phyloP scores from a whole-genome alignment of 768 basidiomycete genomes.

The Podaxis carcinomalis region DNA sequence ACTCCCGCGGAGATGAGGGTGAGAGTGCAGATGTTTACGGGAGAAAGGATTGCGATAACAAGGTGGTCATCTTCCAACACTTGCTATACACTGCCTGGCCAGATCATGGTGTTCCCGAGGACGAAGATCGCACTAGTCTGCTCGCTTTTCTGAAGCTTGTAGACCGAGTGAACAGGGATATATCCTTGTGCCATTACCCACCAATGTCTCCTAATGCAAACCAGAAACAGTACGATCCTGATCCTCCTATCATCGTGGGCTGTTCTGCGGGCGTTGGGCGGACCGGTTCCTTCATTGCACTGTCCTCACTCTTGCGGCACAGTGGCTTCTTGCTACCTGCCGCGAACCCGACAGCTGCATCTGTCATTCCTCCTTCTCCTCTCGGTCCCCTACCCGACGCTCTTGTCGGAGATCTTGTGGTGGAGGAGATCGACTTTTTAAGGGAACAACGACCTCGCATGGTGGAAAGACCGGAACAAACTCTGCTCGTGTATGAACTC shows the following conservation, averaged over 20 bases:
- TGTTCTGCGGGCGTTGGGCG: constrained; percentile 89
- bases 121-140: constrained; percentile 54
- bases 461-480: constrained; percentile 73
- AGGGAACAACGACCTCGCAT: constrained; percentile 80
- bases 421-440: constrained; percentile 70
- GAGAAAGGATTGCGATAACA: constrained; percentile 18
- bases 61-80: constrained; percentile 58
- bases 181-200: constrained; percentile 24
- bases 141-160: constrained; percentile 63
- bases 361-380: constrained; percentile 41
- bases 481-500: constrained; percentile 59
- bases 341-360: constrained; percentile 22
- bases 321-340: constrained; percentile 43
- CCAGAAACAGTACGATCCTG: constrained; percentile 34
- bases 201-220: constrained; percentile 13
- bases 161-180: constrained; percentile 54
- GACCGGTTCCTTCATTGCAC: constrained; percentile 81
- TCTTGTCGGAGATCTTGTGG: constrained; percentile 52
- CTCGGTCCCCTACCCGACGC: constrained; percentile 53
- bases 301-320: constrained; percentile 72
- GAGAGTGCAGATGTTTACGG: constrained; percentile 11
- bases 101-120: constrained; percentile 75
- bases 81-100: constrained; percentile 78
- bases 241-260: constrained; percentile 77
- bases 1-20: constrained; percentile 4